A percentile compares a stretch with the other conserved stretches of the same genome.
Conservation (phyloP, 805 yeast species). For the Ogataea pilisensis region DNA sequence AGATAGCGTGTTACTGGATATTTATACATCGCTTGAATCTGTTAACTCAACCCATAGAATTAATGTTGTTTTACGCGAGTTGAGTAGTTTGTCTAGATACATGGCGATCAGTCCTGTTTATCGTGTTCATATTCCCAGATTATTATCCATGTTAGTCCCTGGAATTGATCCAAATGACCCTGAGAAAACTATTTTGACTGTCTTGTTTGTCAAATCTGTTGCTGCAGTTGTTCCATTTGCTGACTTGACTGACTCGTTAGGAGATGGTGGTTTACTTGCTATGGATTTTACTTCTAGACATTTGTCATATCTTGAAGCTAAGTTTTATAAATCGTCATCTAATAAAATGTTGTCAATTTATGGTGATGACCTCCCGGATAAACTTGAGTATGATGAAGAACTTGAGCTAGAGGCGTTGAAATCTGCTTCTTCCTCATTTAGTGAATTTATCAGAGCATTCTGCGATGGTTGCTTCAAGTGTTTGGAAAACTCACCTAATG, state of each 20-base stretch:
- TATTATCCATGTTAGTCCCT: constrained; percentile 64
- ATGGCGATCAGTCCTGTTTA: constrained; percentile 60
- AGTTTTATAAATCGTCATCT: constrained; percentile 32
- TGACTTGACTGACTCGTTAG: constrained; percentile 47
- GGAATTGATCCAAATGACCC: constrained; percentile 90
- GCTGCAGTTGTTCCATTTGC: constrained; percentile 70
- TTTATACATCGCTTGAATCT: constrained; percentile 67
- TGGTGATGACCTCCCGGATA: constrained; percentile 19
- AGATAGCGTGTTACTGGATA: constrained; percentile 56
- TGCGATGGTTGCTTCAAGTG: constrained; percentile 56
- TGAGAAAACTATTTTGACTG: constrained; percentile 60
- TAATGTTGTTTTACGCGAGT: constrained; percentile 61
- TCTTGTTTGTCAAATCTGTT: constrained; percentile 65
- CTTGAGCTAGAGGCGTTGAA: constrained; percentile 53
- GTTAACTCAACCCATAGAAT: constrained; percentile 79
- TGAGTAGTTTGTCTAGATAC: constrained; percentile 61
- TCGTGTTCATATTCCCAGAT: constrained; percentile 74
- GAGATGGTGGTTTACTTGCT: constrained; percentile 37
- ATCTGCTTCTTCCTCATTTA: constrained; percentile 72
- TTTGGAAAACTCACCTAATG: constrained; percentile 66
- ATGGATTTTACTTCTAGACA: constrained; percentile 64
- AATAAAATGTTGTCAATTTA: constrained; percentile 14
- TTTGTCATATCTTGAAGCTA: constrained; percentile 47
- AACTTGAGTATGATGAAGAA: constrained; percentile 40
- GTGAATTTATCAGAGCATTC: constrained; percentile 51